Evolutionary conservation across 306 rosid genomes (phyloP), one percentile per base, ranked within the genome.

Genomic region (Rosa chinensis): DNA sequence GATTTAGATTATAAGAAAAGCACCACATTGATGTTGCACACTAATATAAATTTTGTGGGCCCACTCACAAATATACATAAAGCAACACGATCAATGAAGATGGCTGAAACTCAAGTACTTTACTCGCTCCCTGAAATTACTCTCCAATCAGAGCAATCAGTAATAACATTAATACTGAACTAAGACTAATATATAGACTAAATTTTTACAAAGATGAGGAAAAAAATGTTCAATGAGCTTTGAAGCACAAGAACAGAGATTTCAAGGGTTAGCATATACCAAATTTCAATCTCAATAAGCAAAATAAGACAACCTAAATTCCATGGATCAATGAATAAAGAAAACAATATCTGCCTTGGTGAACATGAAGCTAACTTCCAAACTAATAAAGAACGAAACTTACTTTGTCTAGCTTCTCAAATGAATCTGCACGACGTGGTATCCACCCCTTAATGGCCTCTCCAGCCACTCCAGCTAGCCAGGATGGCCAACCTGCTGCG

Each of bases 381-480:
- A 85, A 45, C 42, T 32, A 79, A 71, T 68, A 73, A 53, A 85
- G 61, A 55, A 74, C 82, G 82, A 76, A 56, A 32, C 90, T 72
- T 92, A 95, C 99, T 89, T 95, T 95, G 91, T 95, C 98, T 76
- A 95, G 85, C 81, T 93, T 92, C 95, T 95, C 97, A 78, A 95
- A 95, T 44, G 99, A 95, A 85, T 95, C 99, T 0, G 98, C 99
- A 5, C 97, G 92, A 21, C 99, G 93, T 0, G 98, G 98, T 66
- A 91, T 72, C 99, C 98, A 95, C 78, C 99, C 99, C 73, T 87
- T 88, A 87, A 95, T 90, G 80, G 99, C 99, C 83, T 92, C 99
- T 75, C 98, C 99, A 45, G 99, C 99, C 78, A 92, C 98, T 13
- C 97, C 97, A 49, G 93, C 96, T 80, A 95, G 77, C 99, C 99